A percentile compares a stretch with the other conserved stretches of the same genome.
phyloP scores from a whole-genome alignment of 2,329 filamentous ascomycete species.

The Onygena corvina region DNA sequence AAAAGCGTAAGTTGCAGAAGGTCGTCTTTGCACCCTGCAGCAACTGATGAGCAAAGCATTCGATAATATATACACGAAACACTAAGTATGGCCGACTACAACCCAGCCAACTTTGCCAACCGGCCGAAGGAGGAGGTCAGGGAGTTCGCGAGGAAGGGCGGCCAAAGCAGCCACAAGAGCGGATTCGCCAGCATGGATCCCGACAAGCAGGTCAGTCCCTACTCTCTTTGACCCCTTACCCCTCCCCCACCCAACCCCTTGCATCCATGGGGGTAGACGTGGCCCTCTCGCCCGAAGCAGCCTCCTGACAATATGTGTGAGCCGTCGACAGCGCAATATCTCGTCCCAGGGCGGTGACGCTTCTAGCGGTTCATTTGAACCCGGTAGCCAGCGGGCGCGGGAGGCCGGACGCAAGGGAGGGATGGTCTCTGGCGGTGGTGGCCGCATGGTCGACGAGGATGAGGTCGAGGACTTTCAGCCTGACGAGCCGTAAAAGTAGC shows the following conservation, averaged over 20 bases:
- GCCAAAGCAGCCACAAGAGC: constrained; percentile 23
- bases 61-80: neutral
- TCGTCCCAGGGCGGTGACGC: constrained; percentile 45
- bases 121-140: constrained; percentile 36
- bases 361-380: constrained; percentile 44
- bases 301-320: neutral
- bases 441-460: neutral
- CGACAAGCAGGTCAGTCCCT: constrained; percentile 22
- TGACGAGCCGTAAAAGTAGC: neutral
- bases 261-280: too few relatives aligned
- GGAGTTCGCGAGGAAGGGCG: constrained; percentile 30
- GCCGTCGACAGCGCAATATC: constrained; percentile 37
- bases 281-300: neutral
- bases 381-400: constrained; percentile 40
- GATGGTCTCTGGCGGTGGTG: constrained; percentile 6
- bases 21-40: too few relatives aligned
- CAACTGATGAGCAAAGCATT: too few relatives aligned
- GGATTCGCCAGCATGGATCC: constrained; percentile 24
- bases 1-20: too few relatives aligned
- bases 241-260: neutral
- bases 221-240: neutral
- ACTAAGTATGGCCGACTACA: constrained; percentile 27
- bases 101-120: constrained; percentile 34
- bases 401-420: constrained; percentile 47
- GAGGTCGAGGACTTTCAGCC: neutral